Base-by-base conservation (phyloP, 2,329 filamentous ascomycete species). In the Aspergillus ruber region DNA sequence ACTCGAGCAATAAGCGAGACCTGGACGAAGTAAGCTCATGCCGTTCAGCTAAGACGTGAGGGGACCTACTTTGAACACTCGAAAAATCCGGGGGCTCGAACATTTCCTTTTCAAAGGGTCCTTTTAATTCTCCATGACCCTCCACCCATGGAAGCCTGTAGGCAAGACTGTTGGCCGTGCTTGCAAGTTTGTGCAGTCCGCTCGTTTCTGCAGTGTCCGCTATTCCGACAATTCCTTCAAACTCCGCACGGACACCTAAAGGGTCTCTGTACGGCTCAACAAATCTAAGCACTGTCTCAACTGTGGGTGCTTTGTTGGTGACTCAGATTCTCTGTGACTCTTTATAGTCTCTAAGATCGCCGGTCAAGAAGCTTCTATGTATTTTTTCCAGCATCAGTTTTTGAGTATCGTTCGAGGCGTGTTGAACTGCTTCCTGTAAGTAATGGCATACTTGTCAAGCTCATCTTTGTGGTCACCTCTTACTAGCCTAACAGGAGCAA, bases 211-310 rank as follows among this genome's bases (percentile, higher is more conserved):
- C 47, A 13, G 50, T 32, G 41, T 67, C 55, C 4, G 54, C 47
- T 35, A 67, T 55, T 3, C 56, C 52, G 17, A 65, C 55, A 44
- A 79, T 76, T 8, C 74, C 76, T 61, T 78, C 72, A 70, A 74
- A 80, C 50, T 80, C 77, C 9, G 74, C 74, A 39, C 77, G 71
- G 15, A 77, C 73, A 18, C 76, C 77, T 49, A 77, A 70, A 2
- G 77, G 77, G 53, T 80, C 78, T 42, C 76, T 65, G 55, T 79
- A 79, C 0, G 76, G 77, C 59, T 79, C 76, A 46, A 79, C 71
- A 58, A 79, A 79, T 6, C 76, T 76, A 50, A 79, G 72, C 42
- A 78, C 75, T 8, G 67, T 72, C 61, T 79, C 77, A 3, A 79
- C 76, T 44, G 66, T 63, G 0, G 53, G 77, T 71, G 72, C 69